Conservation (phyloP, 176 grass and related monocot genomes). For the Alloteropsis semialata region DNA sequence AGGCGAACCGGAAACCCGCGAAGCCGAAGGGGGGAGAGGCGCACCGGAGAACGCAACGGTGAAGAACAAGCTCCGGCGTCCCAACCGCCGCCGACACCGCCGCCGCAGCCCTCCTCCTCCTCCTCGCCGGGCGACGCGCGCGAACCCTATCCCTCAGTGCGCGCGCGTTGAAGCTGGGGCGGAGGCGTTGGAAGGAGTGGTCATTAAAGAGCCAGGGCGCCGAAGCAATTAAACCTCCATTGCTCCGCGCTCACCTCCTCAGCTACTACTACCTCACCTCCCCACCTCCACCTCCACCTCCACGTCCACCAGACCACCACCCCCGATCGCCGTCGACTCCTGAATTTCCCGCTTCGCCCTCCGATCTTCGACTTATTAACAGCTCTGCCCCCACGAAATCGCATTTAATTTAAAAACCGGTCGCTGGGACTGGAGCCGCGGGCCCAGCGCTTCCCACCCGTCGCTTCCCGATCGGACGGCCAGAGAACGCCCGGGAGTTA, state of each 20-base stretch:
- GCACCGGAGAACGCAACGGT: conserved; percentile 15
- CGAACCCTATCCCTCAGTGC: conserved; percentile 24
- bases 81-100: not conserved
- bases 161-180: not conserved
- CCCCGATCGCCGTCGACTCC: conserved; percentile 20
- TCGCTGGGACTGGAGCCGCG: not conserved
- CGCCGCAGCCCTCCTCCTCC: no score
- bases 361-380: not conserved
- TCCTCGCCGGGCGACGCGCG: conserved; percentile 4
- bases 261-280: not conserved
- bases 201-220: conserved; percentile 49
- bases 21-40: not conserved
- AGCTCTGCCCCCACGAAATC: not conserved
- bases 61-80: not conserved
- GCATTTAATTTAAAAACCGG: conserved; percentile 45
- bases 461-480: conserved; percentile 10
- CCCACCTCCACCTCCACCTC: not conserved
- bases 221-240: conserved; percentile 42
- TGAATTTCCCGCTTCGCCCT: not conserved
- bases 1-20: conserved; percentile 1
- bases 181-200: conserved; percentile 22
- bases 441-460: not conserved
- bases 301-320: no score
- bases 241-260: conserved; percentile 25
- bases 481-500: not conserved